Base-by-base conservation (phyloP, 1,284 basidiomycete genomes). In the Pseudozyma sp. region DNA sequence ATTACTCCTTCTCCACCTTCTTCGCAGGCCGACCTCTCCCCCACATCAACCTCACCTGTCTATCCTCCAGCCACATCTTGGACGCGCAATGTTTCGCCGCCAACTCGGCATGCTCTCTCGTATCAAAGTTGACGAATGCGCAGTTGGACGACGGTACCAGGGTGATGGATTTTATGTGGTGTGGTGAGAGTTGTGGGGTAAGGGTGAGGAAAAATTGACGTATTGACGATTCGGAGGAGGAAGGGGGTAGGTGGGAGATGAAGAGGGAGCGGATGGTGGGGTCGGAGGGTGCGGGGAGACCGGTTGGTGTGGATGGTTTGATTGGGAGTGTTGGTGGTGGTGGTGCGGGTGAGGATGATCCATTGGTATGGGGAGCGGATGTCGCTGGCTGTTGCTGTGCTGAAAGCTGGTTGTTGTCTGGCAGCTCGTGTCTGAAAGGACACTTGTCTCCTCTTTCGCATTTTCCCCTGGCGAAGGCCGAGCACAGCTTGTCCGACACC, bases 391-490 rank as follows among this genome's bases (percentile, higher is more conserved):
- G 48, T 35, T 40, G 43, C 19, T 33, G 6, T 40, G 24, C 33
- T 19, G 19, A 3, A 13, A 51, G 35, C 1, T 29, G 30, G 19
- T 57, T 55, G 13, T 59, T 62, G 1, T 54, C 43, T 0, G 94
- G 94, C 82, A 92, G 88, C 84, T 99, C 97, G 81, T 99, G 97
- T 88, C 91, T 88, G 86, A 94, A 99, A 0, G 97, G 97, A 85
- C 97, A 99, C 63, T 93, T 94, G 29, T 87, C 87, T 7, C 97
- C 97, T 42, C 97, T 89, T 43, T 89, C 94, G 84, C 97, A 99
- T 64, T 94, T 92, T 0, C 97, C 97, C 86, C 98, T 98, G 44
- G 89, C 91, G 82, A 92, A 99, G 88, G 99, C 98, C 1, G 93
- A 94, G 84, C 97, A 99, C 9, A 97, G 85, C 77, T 97, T 93